Base-by-base conservation (phyloP, 139 green algal genomes). In the Closterium sp. region DNA sequence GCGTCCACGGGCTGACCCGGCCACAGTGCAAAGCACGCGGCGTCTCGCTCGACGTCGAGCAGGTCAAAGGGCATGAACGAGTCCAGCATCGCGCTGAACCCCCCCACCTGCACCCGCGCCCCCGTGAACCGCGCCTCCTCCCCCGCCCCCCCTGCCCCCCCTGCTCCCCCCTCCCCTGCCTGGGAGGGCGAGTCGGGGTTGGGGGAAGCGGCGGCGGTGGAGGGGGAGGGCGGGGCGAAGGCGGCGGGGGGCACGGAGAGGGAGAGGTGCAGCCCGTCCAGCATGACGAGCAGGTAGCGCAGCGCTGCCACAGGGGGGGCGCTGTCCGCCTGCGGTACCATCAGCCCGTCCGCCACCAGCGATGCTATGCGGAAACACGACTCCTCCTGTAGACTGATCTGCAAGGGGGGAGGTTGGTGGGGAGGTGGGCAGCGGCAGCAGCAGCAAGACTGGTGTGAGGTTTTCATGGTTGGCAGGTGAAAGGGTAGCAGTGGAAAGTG, bases 341-440 rank as follows among this genome's bases (percentile, higher is more conserved):
- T 92, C 10, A 89, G 17, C 10, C 89, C 86, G 19, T 94, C 92
- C 28, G 92, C 89, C 38, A 94, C 24, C n/a, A 94, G 89, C 31
- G 92, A 94, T 32, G 92, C 92, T 19, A 94, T 94, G 29, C 91
- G 91, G 45, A 94, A 89, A 24, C 91, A 94, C 45, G 91, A 87
- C 62, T 94, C 91, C 89, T 94, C 91, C 93, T 94, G 91, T 19
- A 94, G 31, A 45, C 38, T 92, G 31, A 94, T 34, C 91, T 94
- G 91, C 89, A n/a, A n/a, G 4, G 88, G 1, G 31, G 86, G 30
- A 4, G 84, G 2, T 87, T 87, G 28, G 28, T 87, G 30, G 45
- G 45, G 45, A 19, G 45, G 45, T 17, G 45, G 45, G 6, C 10
- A 70, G 45, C 50, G 24, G 50, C 50, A 73, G 50, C 38, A 45